These are phyloP conservation scores for Zygosaccharomyces lentus DNA, from an alignment of 805 yeast species.

Conservation along the genomic window DNA sequence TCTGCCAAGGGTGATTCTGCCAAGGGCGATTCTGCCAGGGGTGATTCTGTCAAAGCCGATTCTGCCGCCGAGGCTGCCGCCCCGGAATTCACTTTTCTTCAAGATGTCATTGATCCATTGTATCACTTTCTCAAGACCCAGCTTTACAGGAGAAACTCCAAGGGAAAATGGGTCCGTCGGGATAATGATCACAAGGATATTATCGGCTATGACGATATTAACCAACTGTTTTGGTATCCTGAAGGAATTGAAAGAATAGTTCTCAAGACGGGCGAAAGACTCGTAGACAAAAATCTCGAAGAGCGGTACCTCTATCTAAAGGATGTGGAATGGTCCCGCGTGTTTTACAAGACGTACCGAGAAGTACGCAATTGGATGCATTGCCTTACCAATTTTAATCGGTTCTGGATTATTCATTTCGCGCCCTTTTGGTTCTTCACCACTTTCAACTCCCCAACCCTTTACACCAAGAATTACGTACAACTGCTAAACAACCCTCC, in stretches of 20 bases:
- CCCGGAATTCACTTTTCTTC: slow-evolving; percentile 50
- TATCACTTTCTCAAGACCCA: slow-evolving; percentile 66
- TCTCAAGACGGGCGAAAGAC: slow-evolving; percentile 41
- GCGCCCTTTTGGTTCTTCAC: slow-evolving; percentile 77
- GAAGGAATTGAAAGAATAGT: slow-evolving; percentile 59
- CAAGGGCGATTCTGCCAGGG: background rate
- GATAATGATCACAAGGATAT: slow-evolving; percentile 67
- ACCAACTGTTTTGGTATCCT: slow-evolving; percentile 81
- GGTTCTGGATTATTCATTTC: slow-evolving; percentile 76
- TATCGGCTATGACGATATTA: slow-evolving; percentile 87
- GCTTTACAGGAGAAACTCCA: slow-evolving; percentile 45
- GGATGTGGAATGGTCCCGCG: slow-evolving; percentile 60
- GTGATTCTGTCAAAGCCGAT: background rate
- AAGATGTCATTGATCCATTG: slow-evolving; percentile 70
- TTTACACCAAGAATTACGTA: slow-evolving; percentile 57
- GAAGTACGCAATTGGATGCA: slow-evolving; percentile 79
- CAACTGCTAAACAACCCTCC: slow-evolving; percentile 58
- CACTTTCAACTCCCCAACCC: slow-evolving; percentile 58
- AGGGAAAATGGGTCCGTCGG: slow-evolving; percentile 55
- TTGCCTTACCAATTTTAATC: slow-evolving; percentile 63
- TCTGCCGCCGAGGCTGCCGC: slow-evolving; percentile 14
- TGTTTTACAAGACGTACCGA: slow-evolving; percentile 67
- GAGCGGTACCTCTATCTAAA: slow-evolving; percentile 54
- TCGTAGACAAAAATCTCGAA: slow-evolving; percentile 51
- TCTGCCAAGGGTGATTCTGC: background rate